Evolutionary conservation across 306 rosid genomes (phyloP), one percentile per base, ranked within the genome.

Genomic region (Canavalia gladiata): DNA sequence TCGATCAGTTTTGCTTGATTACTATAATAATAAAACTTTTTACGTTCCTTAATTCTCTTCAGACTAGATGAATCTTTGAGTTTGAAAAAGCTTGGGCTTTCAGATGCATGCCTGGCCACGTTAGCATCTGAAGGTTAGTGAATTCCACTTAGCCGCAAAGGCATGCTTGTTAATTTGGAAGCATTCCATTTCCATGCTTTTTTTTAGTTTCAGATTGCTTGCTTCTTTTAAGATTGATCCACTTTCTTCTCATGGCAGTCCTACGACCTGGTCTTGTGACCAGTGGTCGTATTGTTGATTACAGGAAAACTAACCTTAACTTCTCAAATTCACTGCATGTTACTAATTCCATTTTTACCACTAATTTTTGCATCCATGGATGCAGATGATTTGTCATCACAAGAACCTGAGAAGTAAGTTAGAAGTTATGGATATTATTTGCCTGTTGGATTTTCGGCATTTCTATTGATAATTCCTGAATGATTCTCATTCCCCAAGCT

Each of bases 101-200:
- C 97, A 4, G 94, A 91, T 85, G 97, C 91, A 47, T 88, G 94
- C 67, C 91, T 95, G 31, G 97, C 97, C 30, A 87, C 91, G 47
- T 83, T 92, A 77, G 97, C 97, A 84, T 91, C 89, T 52, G 88
- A 88, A 91, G 95, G 98, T 95, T 80, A 87, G 87, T 68, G 74
- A 69, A 75, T 60, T 1, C 7, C 84, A 45, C 30, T 68, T 80
- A 18, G 66, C 57, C 77, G 50, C 81, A 33, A 59, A 49, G 43
- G 33, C 77, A 42, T 76, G 78, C 78, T 76, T 37, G 54, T 57
- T 82, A n/a, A 31, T 57, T 41, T 35, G 47, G 18, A 30, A 55
- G 63, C 35, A 85, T 58, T 73, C 25, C 68, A 41, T 54, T 57
- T 72, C 42, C 30, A 41, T 46, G 62, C 64, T 58, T 74, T 28